Evolutionary conservation across 2,329 filamentous ascomycete species (phyloP).

Genomic region (Dactylellina haptotyla): DNA sequence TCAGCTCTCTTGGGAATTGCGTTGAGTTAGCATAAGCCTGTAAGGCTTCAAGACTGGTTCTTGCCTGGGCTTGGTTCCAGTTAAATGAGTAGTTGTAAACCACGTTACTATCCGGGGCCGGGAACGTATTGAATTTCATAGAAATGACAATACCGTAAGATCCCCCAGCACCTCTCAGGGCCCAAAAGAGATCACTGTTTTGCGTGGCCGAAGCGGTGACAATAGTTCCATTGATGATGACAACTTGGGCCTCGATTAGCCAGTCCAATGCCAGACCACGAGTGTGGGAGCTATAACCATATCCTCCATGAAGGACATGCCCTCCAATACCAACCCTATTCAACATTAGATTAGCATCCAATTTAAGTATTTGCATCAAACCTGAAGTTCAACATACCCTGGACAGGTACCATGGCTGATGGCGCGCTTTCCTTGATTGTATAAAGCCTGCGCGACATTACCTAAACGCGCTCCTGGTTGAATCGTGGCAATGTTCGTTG

Average conservation of each 20-base stretch:
- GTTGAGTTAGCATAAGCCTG: constrained; percentile 51
- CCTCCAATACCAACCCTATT: constrained; percentile 63
- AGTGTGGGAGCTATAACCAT: constrained; percentile 70
- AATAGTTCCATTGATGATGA: constrained; percentile 68
- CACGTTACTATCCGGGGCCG: constrained; percentile 68
- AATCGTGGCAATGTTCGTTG: constrained; percentile 68
- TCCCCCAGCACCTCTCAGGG: constrained; percentile 68
- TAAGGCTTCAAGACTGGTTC: constrained; percentile 50
- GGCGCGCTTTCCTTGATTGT: constrained; percentile 66
- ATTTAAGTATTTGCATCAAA: background rate
- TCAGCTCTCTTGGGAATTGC: constrained; percentile 56
- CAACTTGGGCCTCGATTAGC: constrained; percentile 68
- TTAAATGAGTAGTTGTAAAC: constrained; percentile 70
- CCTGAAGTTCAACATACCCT: constrained; percentile 59
- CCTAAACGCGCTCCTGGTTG: constrained; percentile 68
- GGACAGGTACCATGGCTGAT: constrained; percentile 71
- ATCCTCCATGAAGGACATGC: constrained; percentile 67
- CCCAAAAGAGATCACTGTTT: constrained; percentile 69
- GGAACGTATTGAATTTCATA: constrained; percentile 69
- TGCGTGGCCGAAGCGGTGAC: constrained; percentile 64
- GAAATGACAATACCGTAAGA: constrained; percentile 70
- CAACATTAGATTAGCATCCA: too few species aligned
- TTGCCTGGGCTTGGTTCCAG: constrained; percentile 63
- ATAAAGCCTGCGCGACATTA: constrained; percentile 66
- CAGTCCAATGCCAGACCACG: constrained; percentile 70